Percentiles rank a stretch among this genome's conserved stretches.
Conservation (phyloP, 2,329 filamentous ascomycete genomes). For the Claviceps digitariae region DNA sequence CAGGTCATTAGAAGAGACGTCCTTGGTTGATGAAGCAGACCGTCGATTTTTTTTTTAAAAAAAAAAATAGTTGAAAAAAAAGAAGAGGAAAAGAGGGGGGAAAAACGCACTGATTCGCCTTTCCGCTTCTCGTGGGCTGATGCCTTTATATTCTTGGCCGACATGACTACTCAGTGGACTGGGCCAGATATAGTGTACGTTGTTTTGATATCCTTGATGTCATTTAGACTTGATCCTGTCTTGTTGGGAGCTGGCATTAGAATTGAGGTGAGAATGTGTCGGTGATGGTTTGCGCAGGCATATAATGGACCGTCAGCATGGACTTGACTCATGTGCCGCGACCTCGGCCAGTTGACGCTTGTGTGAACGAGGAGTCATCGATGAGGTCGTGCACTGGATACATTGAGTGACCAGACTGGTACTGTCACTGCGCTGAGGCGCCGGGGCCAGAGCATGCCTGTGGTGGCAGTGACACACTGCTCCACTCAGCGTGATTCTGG, state of each 20-base stretch:
- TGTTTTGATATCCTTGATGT: conserved; percentile 14
- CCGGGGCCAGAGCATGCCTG: not conserved
- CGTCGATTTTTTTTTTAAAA: no score
- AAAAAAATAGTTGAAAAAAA: no score
- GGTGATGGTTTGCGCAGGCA: no score
- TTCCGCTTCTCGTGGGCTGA: conserved; percentile 68
- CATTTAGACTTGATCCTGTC: conserved; percentile 11
- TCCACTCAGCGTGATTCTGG: no score
- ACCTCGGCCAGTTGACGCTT: conserved; percentile 7
- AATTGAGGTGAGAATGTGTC: not conserved
- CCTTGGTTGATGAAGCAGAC: not conserved
- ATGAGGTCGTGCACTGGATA: not conserved
- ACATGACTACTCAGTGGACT: conserved; percentile 30
- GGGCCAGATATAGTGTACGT: conserved; percentile 10
- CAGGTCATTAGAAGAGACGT: conserved; percentile 2
- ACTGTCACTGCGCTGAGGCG: not conserved
- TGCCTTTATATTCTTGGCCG: conserved; percentile 43
- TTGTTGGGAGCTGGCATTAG: not conserved
- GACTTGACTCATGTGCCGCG: conserved; percentile 1
- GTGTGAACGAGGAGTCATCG: conserved; percentile 4
- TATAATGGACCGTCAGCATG: not conserved
- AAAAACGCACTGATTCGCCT: conserved; percentile 61
- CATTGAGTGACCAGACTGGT: not conserved
- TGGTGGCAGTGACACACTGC: no score
- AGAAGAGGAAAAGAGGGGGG: not conserved